Evolutionary conservation across 1,284 basidiomycete species (phyloP).

Genomic region (Moesziomyces sp.): DNA sequence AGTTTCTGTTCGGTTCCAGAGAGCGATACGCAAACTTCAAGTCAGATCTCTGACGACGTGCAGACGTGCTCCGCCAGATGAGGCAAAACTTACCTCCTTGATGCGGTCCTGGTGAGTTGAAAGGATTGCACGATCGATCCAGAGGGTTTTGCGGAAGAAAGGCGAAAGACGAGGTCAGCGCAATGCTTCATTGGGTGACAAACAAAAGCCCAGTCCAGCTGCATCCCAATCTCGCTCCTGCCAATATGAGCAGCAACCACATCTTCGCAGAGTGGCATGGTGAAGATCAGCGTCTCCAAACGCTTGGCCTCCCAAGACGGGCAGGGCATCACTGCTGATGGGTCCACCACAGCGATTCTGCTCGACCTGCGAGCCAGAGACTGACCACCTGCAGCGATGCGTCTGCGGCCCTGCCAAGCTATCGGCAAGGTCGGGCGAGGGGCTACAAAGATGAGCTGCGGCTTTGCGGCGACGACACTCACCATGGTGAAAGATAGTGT

Average conservation of each 20-base stretch:
- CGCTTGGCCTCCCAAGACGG: too few species aligned
- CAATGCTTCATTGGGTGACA: too few species aligned
- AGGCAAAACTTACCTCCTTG: slow-evolving; percentile 70
- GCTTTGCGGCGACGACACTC: slow-evolving; percentile 8
- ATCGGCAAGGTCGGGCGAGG: not conserved
- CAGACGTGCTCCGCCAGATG: not conserved
- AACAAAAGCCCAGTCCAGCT: too few species aligned
- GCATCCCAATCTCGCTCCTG: too few species aligned
- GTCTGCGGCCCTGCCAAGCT: too few species aligned
- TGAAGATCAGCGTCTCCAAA: too few species aligned
- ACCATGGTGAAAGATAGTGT: slow-evolving; percentile 36
- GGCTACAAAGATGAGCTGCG: not conserved
- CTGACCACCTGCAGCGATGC: not conserved
- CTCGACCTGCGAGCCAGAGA: too few species aligned
- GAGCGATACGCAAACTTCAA: not conserved
- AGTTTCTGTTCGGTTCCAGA: slow-evolving; percentile 69
- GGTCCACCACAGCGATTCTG: too few species aligned
- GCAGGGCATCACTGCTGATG: too few species aligned
- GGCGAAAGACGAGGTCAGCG: too few species aligned
- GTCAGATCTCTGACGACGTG: not conserved
- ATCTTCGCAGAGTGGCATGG: too few species aligned
- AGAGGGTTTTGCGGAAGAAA: not conserved
- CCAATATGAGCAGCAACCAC: too few species aligned
- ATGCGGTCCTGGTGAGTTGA: slow-evolving; percentile 71
- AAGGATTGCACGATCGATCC: not conserved